These are phyloP conservation scores for Starmerella ratchasimensis DNA, from an alignment of 805 yeast genomes.

Conservation along the genomic window DNA sequence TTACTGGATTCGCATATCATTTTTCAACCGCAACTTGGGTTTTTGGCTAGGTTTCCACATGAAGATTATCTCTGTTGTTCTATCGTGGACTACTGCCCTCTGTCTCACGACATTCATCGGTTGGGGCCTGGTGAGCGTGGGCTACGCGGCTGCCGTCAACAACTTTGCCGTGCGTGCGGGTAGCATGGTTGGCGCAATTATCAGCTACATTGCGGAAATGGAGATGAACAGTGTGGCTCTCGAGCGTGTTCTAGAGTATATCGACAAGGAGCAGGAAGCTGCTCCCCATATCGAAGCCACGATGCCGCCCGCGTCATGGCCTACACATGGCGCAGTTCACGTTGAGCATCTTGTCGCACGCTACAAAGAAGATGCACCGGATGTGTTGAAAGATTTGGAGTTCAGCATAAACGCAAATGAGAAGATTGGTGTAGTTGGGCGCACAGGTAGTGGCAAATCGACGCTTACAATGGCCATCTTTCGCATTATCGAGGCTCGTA, in stretches of 20 bases:
- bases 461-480: constrained; percentile 71
- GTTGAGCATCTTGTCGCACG: constrained; percentile 65
- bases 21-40: constrained; percentile 68
- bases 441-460: constrained; percentile 94
- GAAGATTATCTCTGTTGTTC: constrained; percentile 69
- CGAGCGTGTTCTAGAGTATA: constrained; percentile 75
- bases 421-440: constrained; percentile 88
- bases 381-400: constrained; percentile 56
- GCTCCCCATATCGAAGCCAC: constrained; percentile 49
- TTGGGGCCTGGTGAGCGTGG: constrained; percentile 55
- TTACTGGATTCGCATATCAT: constrained; percentile 30
- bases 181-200: constrained; percentile 76
- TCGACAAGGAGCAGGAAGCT: constrained; percentile 68
- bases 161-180: constrained; percentile 78
- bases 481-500: constrained; percentile 68
- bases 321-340: constrained; percentile 49
- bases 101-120: constrained; percentile 50
- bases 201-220: constrained; percentile 82
- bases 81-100: constrained; percentile 67
- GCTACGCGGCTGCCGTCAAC: constrained; percentile 78
- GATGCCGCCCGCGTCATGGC: constrained; percentile 66
- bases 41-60: constrained; percentile 88
- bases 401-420: constrained; percentile 54
- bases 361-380: constrained; percentile 64
- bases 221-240: constrained; percentile 87